Evolutionary conservation across 805 yeast genomes (phyloP), one percentile per base, ranked within the genome.

Genomic region (Pichia manshurica): DNA sequence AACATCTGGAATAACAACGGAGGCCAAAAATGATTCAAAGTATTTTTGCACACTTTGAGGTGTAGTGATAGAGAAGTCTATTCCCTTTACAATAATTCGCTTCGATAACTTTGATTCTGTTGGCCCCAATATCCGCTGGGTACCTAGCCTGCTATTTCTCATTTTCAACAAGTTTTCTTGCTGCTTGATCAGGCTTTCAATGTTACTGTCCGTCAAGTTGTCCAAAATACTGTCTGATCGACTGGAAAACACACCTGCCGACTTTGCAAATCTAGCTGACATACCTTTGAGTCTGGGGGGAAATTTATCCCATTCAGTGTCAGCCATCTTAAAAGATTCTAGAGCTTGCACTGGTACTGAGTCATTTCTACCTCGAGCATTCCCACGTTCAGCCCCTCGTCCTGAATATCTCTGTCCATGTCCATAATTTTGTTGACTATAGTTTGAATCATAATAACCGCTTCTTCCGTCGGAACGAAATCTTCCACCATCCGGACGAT

Each of bases 241-340:
- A 16, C 77, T 68, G 2, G 90, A 87, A 57, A 87, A 88, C 2
- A 86, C 63, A 0, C 96, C 96, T 1, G 87, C 77, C 16, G 84
- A 66, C 57, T 87, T 88, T 5, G 93, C 95, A 50, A 83, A 71
- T 51, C 81, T 86, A 0, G 93, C 84, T 1, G 85, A 75, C 1
- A 84, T 80, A 6, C 77, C 75, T 57, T 86, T 93, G 60, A 84
- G 84, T 0, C 87, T 91, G 0, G 38, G 25, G 1, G 95, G 89
- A 31, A 74, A 72, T 21, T 76, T 67, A 44, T 87, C 93, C 95
- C 95, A 87, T 42, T 71, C 66, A 0, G 87, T 71, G 17, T 69
- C 70, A 12, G 65, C 57, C 12, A 82, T 68, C 42, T 68, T 66
- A n/a, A 85, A 62, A 39, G 75, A 68, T 38, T 77, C 75, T 28